Base-by-base conservation (phyloP, 768 basidiomycete genomes). In the Hydnomerulius pinastri region DNA sequence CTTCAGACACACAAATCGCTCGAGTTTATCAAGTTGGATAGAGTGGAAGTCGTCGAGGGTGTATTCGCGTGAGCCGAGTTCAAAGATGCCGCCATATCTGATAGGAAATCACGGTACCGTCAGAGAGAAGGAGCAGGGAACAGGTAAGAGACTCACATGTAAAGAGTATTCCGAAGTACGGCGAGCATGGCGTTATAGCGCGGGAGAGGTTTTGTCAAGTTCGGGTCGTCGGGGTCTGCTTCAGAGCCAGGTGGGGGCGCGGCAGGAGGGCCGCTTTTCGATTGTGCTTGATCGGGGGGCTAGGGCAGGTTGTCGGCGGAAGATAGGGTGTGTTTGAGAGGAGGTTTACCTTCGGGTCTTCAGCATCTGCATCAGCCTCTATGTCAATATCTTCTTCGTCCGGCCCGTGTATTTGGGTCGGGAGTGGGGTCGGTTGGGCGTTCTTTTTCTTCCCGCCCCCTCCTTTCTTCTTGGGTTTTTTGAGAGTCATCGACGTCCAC, bases 101-200 rank as follows among this genome's bases (percentile, higher is more conserved):
- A 43, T 3, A 27, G 3, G 12, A 23, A 17, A 33, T 17, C 46
- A 29, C 13, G 29, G 51, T 36, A 37, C 45, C n/a, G 6, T 4
- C 6, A 3, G n/a, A 9, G 33, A 24, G 28, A 33, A 55, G 12
- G 4, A 25, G 11, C 29, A 38, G 8, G 10, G 18, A 5, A 39
- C 4, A 8, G 29, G 13, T 23, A 43, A 9, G 2, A 36, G 32
- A 50, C 89, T 17, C 50, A 91, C 90, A 95, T 85, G 69, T 90
- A 95, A 1, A 96, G 72, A 0, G 87, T 92, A 64, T 92, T 95
- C 18, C 84, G 79, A 36, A 92, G 74, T 6, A 94, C 84, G 0
- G 91, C 83, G 6, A 94, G 73, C 92, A 96, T 94, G 4, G 90
- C 79, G 59, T 95, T 96, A 67, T 94, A 95, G 7, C 91, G 77